Conservation (phyloP, 164 flowering plant genomes). For the Tetracentron sinense region DNA sequence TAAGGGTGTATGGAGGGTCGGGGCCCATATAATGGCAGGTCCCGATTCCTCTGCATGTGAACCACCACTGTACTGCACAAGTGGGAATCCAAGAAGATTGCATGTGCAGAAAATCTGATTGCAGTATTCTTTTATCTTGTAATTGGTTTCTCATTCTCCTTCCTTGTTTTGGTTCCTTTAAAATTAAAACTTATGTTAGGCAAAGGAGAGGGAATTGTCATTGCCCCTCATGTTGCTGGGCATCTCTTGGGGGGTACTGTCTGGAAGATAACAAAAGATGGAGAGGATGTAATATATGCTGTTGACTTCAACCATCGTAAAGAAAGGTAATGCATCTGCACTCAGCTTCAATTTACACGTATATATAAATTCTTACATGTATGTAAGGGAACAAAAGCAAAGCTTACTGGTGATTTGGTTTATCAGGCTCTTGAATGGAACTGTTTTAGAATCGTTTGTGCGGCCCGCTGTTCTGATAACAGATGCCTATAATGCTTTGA, state of each 20-base stretch:
- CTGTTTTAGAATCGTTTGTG: conserved; percentile 74
- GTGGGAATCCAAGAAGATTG: not conserved
- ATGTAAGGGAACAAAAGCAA: not conserved
- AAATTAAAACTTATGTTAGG: conserved; percentile 28
- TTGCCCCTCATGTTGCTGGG: conserved; percentile 96
- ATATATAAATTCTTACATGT: not conserved
- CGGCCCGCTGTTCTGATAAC: conserved; percentile 97
- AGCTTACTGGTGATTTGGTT: conserved; percentile 7
- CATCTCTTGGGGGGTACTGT: conserved; percentile 93
- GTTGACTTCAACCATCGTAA: conserved; percentile 96
- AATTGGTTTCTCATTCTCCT: not conserved
- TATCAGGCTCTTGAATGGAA: conserved; percentile 90
- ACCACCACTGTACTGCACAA: not conserved
- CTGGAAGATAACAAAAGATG: conserved; percentile 97
- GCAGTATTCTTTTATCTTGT: not conserved
- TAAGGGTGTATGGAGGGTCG: not conserved
- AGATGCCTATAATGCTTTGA: conserved; percentile 94
- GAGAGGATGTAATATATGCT: conserved; percentile 95
- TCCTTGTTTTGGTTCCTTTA: not conserved
- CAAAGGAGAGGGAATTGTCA: conserved; percentile 96
- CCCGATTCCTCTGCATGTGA: conserved; percentile 1
- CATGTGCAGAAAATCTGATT: not conserved
- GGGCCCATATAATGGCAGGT: no score
- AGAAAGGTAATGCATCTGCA: conserved; percentile 52
- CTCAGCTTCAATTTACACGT: not conserved